Evolutionary conservation across 2,329 filamentous ascomycete species (phyloP), one percentile per base, ranked within the genome.

Genomic region (Fonsecaea erecta): DNA sequence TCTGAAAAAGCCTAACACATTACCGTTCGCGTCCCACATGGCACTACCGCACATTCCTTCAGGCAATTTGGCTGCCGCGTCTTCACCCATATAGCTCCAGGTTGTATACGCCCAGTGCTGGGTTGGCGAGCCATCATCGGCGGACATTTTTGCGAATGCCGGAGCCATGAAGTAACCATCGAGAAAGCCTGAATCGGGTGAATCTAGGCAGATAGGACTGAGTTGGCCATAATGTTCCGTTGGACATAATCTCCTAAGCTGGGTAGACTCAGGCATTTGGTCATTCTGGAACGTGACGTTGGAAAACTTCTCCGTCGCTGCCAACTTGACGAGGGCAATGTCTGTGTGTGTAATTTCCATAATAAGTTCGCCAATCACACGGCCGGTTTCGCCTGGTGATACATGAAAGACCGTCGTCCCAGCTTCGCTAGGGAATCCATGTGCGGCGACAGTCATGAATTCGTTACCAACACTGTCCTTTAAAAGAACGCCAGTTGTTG

Each of bases 1-100:
- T 28, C 14, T 37, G 46, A 60, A 60, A 52, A 60, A 53, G 30
- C 57, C 57, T 18, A 52, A 52, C 9, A 60, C 57, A 52, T 60
- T 26, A 37, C 57, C 57, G 57, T 52, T 26, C 48, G 24, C 14
- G 28, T 35, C 18, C 57, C 57, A 60, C 1, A 52, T 52, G 35
- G 57, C 16, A 52, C 57, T 34, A 26, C 57, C 57, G 28, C 57
- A 37, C 43, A 60, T 60, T 21, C n/a, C 57, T 60, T 21, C 28
- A 26, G 26, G 57, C 35, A 52, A n/a, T 3, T 26, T 60, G n/a
- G 26, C 16, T 26, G 43, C 46, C 21, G 46, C 16, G 43, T 52
- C 46, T 26, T 60, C 32, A n/a, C 53, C 30, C 34, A 55, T 8
- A 21, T 55, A 55, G 16, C 37, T 40, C 37, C 37, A 40, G 14